Evolutionary conservation across 23 red algal genomes (phyloP), one percentile per base, ranked within the genome.

Genomic region (Gracilariopsis chorda): DNA sequence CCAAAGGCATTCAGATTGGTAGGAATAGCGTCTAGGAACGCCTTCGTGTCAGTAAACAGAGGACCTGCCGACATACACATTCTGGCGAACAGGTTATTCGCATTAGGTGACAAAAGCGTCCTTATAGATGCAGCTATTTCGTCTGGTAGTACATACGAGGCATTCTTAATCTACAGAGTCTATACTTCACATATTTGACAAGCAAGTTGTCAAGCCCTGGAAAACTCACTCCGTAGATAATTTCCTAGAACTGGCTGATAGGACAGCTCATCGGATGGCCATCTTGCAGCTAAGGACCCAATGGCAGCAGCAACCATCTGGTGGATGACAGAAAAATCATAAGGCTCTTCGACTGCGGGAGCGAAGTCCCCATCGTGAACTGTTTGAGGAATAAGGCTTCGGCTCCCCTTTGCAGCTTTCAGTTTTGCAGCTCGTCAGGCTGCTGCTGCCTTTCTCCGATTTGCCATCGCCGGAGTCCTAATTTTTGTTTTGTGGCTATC

Each of bases 271-370:
- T 71, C 49, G 16, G 34, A 35, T 35, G 91, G 91, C 91, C 91
- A 94, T 17, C 78, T 34, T 33, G 53, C 47, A 21, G 83, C 82
- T 3, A 94, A 32, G n/a, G 29, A 73, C 10, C 83, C 92, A n/a
- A 94, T 33, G 3, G 83, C 92, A 27, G 81, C 73, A 27, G 92
- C 83, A 36, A 74, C 76, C 8, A 70, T 58, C 57, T 69, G 45
- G 49, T 94, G 92, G 83, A 94, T 94, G 16, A 82, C 24, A 1
- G 83, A 65, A 36, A 73, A 83, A 48, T 94, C 92, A 58, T 80
- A 86, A 46, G 83, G 83, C 3, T 83, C 92, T 70, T 94, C 92
- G 30, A 48, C 60, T 17, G 75, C 75, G 24, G 88, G 88, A 30
- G 77, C 75, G 5, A 62, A 52, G 55, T 72, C 77, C 33, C 77